phyloP scores from a whole-genome alignment of 352 stramenopile species.

The Aphanomyces stellatus region DNA sequence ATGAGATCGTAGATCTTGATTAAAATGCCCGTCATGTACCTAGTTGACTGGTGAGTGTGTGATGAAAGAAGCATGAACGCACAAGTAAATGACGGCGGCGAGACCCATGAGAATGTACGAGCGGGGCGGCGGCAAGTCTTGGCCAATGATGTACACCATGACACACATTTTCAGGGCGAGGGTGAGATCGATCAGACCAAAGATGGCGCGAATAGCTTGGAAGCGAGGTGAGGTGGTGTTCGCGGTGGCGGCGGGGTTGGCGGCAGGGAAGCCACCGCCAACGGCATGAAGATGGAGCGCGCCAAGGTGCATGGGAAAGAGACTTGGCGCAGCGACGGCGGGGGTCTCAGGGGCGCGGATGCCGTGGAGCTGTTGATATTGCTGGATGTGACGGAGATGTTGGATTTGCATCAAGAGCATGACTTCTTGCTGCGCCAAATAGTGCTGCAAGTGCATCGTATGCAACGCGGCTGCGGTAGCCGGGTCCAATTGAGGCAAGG shows the following conservation, averaged over 20 bases:
- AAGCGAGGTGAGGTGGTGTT: background rate
- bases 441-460: constrained; percentile 29
- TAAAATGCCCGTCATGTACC: constrained; percentile 76
- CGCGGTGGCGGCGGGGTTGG: background rate
- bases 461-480: constrained; percentile 8
- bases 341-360: background rate
- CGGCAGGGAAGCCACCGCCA: background rate
- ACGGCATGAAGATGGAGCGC: background rate
- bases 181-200: constrained; percentile 57
- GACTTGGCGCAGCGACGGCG: background rate
- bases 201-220: constrained; percentile 33
- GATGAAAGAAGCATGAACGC: constrained; percentile 21
- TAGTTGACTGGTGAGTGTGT: constrained; percentile 9
- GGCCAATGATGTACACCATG: constrained; percentile 84
- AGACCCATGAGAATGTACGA: constrained; percentile 65
- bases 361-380: constrained; percentile 16
- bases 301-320: background rate
- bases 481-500: constrained; percentile 17
- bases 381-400: constrained; percentile 31
- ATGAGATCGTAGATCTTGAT: constrained; percentile 66
- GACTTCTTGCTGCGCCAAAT: constrained; percentile 68
- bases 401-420: constrained; percentile 75
- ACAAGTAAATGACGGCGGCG: constrained; percentile 67
- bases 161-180: constrained; percentile 81
- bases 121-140: constrained; percentile 68